Evolutionary conservation across 257 asterid species (phyloP), one percentile per base, ranked within the genome.

Genomic region (Thymus mandschuricus): DNA sequence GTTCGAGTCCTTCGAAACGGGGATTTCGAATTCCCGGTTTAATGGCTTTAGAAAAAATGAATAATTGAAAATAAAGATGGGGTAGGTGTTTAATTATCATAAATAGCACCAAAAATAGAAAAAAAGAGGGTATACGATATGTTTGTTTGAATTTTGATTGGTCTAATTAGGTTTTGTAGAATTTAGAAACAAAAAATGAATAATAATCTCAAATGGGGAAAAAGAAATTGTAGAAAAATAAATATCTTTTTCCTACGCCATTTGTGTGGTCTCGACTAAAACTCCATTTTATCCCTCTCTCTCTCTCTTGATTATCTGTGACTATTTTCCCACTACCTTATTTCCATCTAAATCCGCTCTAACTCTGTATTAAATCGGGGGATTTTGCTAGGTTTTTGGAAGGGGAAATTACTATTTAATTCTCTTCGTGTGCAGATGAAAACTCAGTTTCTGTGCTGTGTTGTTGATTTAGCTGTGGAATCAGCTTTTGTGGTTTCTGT

Each of bases 191-290:
- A 11, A 11, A 21, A 57, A 30, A 69, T 21, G 27, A 49, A 12
- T n/a, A 31, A 11, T 5, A 77, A 67, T 55, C 40, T 21, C 57
- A 31, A 52, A 27, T 27, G n/a, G 15, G 11, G 60, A 38, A 44
- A 44, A 59, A 8, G 33, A 21, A 66, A 35, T 10, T 3, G 10
- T 7, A 6, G 48, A 43, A 61, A 38, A 7, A n/a, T 57, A 79
- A 76, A 79, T 82, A 80, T 80, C 84, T 80, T 72, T 56, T 49
- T 56, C 21, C 21, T 21, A 21, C 21, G 21, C 21, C 74, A 81
- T 70, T 70, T 77, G 76, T 82, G 87, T 82, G 87, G 87, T 81
- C 84, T 82, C 87, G 84, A 77, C 84, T 77, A 72, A 77, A 82
- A 80, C 83, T 82, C 87, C 81, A 78, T 79, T 70, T 57, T 78